Conservation (phyloP, 441 rosid species). For the Gossypium davidsonii region DNA sequence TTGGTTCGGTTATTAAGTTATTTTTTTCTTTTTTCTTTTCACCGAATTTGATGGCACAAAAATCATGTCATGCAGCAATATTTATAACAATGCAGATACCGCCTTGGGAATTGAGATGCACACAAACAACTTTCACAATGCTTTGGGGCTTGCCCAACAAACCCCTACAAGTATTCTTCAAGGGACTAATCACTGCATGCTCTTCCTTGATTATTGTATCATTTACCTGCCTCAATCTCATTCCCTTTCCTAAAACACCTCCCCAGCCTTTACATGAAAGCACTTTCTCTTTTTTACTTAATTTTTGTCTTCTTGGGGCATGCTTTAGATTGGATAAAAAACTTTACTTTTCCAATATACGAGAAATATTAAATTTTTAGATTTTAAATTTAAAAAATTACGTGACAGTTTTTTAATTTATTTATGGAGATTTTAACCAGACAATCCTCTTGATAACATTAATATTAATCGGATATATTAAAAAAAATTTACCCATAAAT, state of each 20-base stretch:
- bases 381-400: too few species aligned
- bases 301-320: not conserved
- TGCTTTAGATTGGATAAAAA: not conserved
- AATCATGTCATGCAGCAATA: slow-evolving; percentile 15
- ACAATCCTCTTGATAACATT: too few species aligned
- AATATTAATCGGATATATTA: too few species aligned
- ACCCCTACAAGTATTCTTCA: slow-evolving; percentile 11
- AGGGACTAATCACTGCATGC: slow-evolving; percentile 3
- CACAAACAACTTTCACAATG: not conserved
- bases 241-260: not conserved
- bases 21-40: not conserved
- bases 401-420: too few species aligned
- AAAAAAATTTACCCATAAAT: too few species aligned
- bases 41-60: slow-evolving; percentile 22
- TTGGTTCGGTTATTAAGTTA: not conserved
- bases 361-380: too few species aligned
- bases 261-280: not conserved
- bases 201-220: not conserved
- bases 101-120: slow-evolving; percentile 16
- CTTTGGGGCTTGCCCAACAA: not conserved
- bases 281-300: not conserved
- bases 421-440: too few species aligned
- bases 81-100: not conserved
- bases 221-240: not conserved
- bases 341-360: not conserved